A percentile compares a stretch with the other conserved stretches of the same genome.
Conservation (phyloP, 2,329 filamentous ascomycete genomes). For the Alternaria incomplexa region DNA sequence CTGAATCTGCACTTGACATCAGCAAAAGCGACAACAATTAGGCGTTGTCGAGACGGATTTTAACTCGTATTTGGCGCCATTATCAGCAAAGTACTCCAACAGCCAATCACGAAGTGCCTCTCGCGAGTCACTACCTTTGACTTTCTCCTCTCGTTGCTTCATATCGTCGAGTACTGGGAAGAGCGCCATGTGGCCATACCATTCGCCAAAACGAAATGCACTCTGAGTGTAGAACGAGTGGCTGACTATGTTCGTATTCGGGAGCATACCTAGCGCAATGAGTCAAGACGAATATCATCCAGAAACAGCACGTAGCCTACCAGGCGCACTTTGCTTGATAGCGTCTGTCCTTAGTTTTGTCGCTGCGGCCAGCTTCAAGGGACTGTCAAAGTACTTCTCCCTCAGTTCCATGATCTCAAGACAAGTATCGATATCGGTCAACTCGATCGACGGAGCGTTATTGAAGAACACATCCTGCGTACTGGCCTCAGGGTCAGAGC, state of each 20-base stretch:
- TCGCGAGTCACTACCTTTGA: slow-evolving; percentile 24
- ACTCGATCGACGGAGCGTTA: slow-evolving; percentile 40
- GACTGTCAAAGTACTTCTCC: slow-evolving; percentile 34
- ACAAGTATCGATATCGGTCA: slow-evolving; percentile 40
- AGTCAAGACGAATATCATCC: neutral
- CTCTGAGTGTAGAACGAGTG: slow-evolving; percentile 41
- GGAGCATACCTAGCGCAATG: slow-evolving; percentile 7
- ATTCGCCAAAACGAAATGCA: slow-evolving; percentile 37
- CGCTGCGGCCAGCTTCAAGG: neutral
- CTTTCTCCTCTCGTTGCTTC: slow-evolving; percentile 22
- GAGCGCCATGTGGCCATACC: slow-evolving; percentile 37
- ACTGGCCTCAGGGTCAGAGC: slow-evolving; percentile 10
- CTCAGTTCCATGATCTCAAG: slow-evolving; percentile 41
- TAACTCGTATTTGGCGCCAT: slow-evolving; percentile 41
- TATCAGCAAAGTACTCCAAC: slow-evolving; percentile 20
- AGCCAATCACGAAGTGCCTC: slow-evolving; percentile 38
- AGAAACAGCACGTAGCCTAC: slow-evolving; percentile 16
- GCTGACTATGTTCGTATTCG: slow-evolving; percentile 48
- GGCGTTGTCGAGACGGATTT: slow-evolving; percentile 3
- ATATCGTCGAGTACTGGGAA: slow-evolving; percentile 32
- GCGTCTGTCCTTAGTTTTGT: slow-evolving; percentile 31
- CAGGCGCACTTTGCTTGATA: slow-evolving; percentile 36
- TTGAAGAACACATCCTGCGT: slow-evolving; percentile 44
- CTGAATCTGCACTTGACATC: slow-evolving; percentile 28
- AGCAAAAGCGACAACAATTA: neutral